phyloP scores from a whole-genome alignment of 2,329 filamentous ascomycete species.

The Alternaria hordeiaustralica region DNA sequence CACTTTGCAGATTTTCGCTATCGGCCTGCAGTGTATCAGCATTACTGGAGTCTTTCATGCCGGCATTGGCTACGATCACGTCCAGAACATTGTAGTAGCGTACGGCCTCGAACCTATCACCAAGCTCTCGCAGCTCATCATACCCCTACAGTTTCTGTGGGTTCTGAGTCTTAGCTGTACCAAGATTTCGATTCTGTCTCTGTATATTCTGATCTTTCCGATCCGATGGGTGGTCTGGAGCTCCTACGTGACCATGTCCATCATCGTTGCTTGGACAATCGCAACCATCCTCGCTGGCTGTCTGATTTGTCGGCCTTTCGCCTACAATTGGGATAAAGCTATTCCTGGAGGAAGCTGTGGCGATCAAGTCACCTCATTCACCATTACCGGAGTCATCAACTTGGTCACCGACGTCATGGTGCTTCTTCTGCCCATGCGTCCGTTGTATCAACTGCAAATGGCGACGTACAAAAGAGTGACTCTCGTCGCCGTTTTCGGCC shows the following conservation, averaged over 20 bases:
- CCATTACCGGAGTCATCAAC: not conserved
- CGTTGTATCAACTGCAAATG: not conserved
- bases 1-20: not conserved
- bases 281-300: not conserved
- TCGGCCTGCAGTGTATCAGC: not conserved
- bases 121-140: not conserved
- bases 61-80: constrained; percentile 4
- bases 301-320: constrained; percentile 2
- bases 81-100: not conserved
- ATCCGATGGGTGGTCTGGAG: not conserved
- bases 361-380: not conserved
- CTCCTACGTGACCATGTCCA: not conserved
- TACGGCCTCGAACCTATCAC: not conserved
- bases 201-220: not conserved
- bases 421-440: not conserved
- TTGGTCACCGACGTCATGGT: not conserved
- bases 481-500: not conserved
- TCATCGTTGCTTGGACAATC: not conserved
- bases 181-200: not conserved
- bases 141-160: constrained; percentile 1
- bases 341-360: constrained; percentile 24
- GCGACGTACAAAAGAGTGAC: not conserved
- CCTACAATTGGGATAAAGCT: constrained; percentile 32
- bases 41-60: not conserved
- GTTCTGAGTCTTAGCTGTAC: not conserved